phyloP scores from a whole-genome alignment of 1,139 yeast genomes.

The Kodamaea plutei region DNA sequence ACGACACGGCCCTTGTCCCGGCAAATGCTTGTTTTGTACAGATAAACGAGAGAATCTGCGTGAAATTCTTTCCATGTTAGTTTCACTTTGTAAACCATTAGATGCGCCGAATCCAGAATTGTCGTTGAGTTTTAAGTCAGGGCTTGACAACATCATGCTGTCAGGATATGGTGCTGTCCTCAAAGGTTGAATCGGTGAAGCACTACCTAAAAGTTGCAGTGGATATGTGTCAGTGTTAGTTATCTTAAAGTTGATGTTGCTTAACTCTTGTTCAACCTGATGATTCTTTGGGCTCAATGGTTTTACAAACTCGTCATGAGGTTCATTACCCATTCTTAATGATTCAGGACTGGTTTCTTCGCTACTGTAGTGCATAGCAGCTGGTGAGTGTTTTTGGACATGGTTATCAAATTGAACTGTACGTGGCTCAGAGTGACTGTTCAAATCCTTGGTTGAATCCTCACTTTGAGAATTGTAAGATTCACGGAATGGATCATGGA shows the following conservation, averaged over 20 bases:
- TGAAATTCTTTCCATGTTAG: slow-evolving; percentile 2
- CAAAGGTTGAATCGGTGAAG: slow-evolving; percentile 1
- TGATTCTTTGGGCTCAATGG: slow-evolving; percentile 35
- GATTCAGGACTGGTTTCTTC: slow-evolving; percentile 9
- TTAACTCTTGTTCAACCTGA: slow-evolving; percentile 28
- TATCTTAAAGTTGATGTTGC: slow-evolving; percentile 22
- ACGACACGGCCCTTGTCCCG: slow-evolving; percentile 77
- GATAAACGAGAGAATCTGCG: slow-evolving; percentile 3
- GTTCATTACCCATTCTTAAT: not conserved
- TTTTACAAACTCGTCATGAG: slow-evolving; percentile 8
- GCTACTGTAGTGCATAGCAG: slow-evolving; percentile 3
- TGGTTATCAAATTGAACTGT: slow-evolving; percentile 5
- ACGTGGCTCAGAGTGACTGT: slow-evolving; percentile 6
- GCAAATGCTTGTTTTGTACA: slow-evolving; percentile 28
- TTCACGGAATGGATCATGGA: slow-evolving; percentile 10
- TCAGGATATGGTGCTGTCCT: slow-evolving; percentile 1
- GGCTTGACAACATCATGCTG: not conserved
- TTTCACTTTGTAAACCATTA: not conserved
- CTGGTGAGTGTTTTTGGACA: slow-evolving; percentile 3
- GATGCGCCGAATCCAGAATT: not conserved
- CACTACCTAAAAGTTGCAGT: not conserved
- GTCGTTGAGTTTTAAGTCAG: not conserved
- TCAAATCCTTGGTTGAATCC: not conserved
- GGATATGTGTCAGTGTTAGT: slow-evolving; percentile 1
- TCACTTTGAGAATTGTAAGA: slow-evolving; percentile 1